Base-by-base conservation (phyloP, 2,329 filamentous ascomycete species). In the Monilinia vaccinii-corymbosi region DNA sequence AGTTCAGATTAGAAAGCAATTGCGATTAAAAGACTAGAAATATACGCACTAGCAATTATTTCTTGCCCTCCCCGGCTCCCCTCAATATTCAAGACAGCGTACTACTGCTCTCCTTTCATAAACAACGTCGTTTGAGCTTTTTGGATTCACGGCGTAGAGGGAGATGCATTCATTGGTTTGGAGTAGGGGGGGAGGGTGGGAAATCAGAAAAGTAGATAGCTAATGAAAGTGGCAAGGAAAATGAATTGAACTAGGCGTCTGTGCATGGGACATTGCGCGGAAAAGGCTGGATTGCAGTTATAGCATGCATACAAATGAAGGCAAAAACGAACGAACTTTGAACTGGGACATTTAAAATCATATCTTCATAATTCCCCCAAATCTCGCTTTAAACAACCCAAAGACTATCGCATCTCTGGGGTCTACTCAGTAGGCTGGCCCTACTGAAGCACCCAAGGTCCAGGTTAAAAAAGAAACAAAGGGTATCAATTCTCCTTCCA, bases 401-500 rank as follows among this genome's bases (percentile, higher is more conserved):
- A 7, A 16, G 36, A 7, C 8, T 9, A 44, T 18, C 4, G 9
- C n/a, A 53, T 53, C 38, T 44, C 38, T 23, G 9, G 9, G 16
- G 23, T 53, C 51, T 32, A 32, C 38, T 45, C 21, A 14, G 21
- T 45, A 45, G 25, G 42, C n/a, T n/a, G 42, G 34, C 23, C 25
- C 11, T 21, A 42, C 10, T 31, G 18, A 14, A 23, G n/a, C n/a
- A 31, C 28, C 32, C 51, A 40, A 34, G 40, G 51, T 38, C 13
- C 40, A 16, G 9, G 21, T 16, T 10, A 3, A 14, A 23, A 18
- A 44, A 32, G 32, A 23, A 13, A 13, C 28, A 55, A 7, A 55
- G 51, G 51, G 51, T 55, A 55, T 55, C 51, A 44, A 44, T 23
- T 51, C 23, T 55, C 38, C 38, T 55, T 45, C 28, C 28, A 13